Evolutionary conservation across 805 yeast species (phyloP).

Genomic region (Lipomyces anomalus): DNA sequence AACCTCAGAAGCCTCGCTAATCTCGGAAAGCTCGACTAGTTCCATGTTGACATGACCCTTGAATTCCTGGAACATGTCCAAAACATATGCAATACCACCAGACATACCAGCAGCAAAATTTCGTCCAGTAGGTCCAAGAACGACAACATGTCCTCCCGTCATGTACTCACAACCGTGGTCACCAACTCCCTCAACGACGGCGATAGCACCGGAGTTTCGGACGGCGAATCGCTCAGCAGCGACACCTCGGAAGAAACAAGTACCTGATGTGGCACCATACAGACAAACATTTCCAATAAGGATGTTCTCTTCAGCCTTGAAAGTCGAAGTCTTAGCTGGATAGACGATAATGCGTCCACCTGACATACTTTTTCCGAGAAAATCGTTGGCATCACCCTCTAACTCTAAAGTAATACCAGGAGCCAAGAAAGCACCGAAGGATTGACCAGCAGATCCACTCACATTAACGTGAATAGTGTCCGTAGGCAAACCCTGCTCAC

Average conservation of each 20-base stretch:
- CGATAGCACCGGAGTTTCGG: constrained; percentile 96
- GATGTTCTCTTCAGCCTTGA: constrained; percentile 93
- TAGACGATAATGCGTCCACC: constrained; percentile 91
- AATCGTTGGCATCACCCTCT: constrained; percentile 97
- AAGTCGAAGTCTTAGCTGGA: constrained; percentile 78
- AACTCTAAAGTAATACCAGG: constrained; percentile 91
- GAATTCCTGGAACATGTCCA: constrained; percentile 92
- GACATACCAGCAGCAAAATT: constrained; percentile 97
- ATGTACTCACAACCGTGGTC: constrained; percentile 99
- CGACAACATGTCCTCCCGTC: constrained; percentile 98
- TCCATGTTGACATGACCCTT: constrained; percentile 62
- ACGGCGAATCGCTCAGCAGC: constrained; percentile 99
- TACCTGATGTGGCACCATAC: constrained; percentile 96
- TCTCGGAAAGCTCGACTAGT: constrained; percentile 70
- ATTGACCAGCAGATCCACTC: constrained; percentile 94
- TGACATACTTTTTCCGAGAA: constrained; percentile 94
- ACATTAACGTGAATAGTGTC: constrained; percentile 93
- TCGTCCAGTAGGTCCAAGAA: constrained; percentile 85
- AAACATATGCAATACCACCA: constrained; percentile 97
- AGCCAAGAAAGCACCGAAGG: constrained; percentile 96
- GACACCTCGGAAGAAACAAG: constrained; percentile 90
- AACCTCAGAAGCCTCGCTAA: constrained; percentile 84
- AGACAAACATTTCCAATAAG: constrained; percentile 95
- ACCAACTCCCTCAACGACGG: constrained; percentile 95
- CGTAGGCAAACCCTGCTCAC: constrained; percentile 89